These are phyloP conservation scores for Stylosanthes scabra DNA, from an alignment of 331 rosid genomes.

Conservation along the genomic window DNA sequence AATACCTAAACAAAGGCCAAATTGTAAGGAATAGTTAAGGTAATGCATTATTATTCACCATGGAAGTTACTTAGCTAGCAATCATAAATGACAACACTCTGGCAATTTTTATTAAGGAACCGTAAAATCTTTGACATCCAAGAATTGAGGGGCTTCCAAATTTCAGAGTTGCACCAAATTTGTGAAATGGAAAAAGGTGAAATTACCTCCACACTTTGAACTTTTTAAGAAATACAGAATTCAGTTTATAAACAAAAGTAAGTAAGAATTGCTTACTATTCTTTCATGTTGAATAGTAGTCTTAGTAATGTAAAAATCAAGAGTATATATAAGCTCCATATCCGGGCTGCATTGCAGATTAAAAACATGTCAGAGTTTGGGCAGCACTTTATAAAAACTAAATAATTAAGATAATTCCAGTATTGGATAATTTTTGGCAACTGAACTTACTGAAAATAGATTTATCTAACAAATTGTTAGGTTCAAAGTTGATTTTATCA, in stretches of 20 bases:
- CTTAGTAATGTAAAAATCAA: conserved; percentile 78
- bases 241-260: conserved; percentile 12
- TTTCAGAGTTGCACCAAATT: conserved; percentile 15
- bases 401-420: neutral
- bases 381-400: neutral
- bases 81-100: conserved; percentile 12
- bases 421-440: neutral
- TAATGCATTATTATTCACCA: too few relatives aligned
- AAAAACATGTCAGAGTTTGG: conserved; percentile 25
- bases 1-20: neutral
- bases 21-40: too few relatives aligned
- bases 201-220: conserved; percentile 3
- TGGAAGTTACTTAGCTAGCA: too few relatives aligned
- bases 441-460: neutral
- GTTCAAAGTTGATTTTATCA: too few relatives aligned
- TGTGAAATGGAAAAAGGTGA: conserved; percentile 16
- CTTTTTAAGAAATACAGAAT: conserved; percentile 10
- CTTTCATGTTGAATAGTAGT: conserved; percentile 47
- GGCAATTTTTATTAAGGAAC: conserved; percentile 12
- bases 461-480: neutral
- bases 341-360: conserved; percentile 74
- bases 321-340: conserved; percentile 58
- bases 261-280: conserved; percentile 71
- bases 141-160: conserved; percentile 1
- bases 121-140: conserved; percentile 16